Base-by-base conservation (phyloP, 257 asterid species). In the Solanum chaucha region DNA sequence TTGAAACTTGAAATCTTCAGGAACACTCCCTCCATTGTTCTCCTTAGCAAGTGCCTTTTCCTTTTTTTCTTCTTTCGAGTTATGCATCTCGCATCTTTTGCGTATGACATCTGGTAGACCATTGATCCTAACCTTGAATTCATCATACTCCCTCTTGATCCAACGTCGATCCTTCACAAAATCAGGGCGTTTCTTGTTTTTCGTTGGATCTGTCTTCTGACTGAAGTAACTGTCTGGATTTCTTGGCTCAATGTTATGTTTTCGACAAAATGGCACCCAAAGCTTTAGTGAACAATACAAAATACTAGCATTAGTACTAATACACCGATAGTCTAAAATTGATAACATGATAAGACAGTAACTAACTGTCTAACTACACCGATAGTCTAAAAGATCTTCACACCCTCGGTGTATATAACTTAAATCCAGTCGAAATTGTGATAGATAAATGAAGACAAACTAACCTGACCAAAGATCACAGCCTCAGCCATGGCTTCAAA, bases 401-500 rank as follows among this genome's bases (percentile, higher is more conserved):
- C 58, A 10, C 20, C 3, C 20, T 74, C 58, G 3, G 82, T 73
- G 48, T 35, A 35, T 35, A 73, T 73, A 73, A 73, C 58, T 38
- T 74, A 74, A 74, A 74, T 74, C 82, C 55, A 74, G 30, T 78
- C 0, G 2, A 44, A 58, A 4, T 34, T 51, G 51, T 85, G 34
- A 68, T 68, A 85, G 35, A 5, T 36, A 64, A 12, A 70, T 30
- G 41, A 48, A 28, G 5, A 17, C 36, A 48, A 48, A 46, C 65
- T 80, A 89, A 96, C 98, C 98, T 95, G 96, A 14, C 94, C 97
- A 74, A 97, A 97, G 83, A 93, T 90, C 87, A 97, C 99, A 36
- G 97, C 96, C 94, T 97, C 99, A 11, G 99, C 99, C 99, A 97
- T 97, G 92, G 99, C 99, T 92, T 97, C 99, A 83, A 97, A 97